Conservation (phyloP, 2,329 filamentous ascomycete genomes). For the Chalaropsis thielavioides region DNA sequence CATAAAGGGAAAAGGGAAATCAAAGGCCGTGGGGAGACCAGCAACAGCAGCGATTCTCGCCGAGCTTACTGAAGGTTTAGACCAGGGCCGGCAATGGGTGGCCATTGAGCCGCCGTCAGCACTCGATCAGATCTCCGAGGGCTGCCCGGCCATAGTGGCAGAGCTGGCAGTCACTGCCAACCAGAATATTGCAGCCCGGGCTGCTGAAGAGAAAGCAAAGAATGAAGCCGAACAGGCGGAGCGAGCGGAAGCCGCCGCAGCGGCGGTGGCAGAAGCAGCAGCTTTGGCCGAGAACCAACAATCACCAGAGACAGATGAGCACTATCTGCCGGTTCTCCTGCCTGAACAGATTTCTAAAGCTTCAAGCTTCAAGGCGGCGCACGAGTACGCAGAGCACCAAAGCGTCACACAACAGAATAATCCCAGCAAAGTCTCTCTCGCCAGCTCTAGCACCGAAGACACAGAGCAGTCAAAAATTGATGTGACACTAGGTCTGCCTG, state of each 20-base stretch:
- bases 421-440: not conserved
- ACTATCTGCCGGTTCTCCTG: constrained; percentile 26
- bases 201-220: constrained; percentile 5
- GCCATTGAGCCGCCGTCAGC: not conserved
- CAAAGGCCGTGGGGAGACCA: not conserved
- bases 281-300: constrained; percentile 18
- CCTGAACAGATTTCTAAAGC: constrained; percentile 8
- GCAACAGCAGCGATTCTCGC: not conserved
- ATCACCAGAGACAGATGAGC: constrained; percentile 24
- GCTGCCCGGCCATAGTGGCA: constrained; percentile 9
- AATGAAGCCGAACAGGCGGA: constrained; percentile 21
- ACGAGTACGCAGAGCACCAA: not conserved
- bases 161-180: constrained; percentile 9
- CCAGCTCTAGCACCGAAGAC: not conserved
- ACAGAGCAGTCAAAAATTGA: not conserved
- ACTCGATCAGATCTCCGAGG: not conserved
- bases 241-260: constrained; percentile 21
- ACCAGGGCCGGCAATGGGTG: constrained; percentile 5
- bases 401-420: not conserved
- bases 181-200: constrained; percentile 4
- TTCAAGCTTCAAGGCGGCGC: not conserved
- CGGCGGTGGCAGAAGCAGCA: not conserved
- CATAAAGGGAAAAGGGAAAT: not conserved
- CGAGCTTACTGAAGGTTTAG: constrained; percentile 5
- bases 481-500: not conserved